Base-by-base conservation (phyloP, 2,329 filamentous ascomycete species). In the Aureobasidium sp. region DNA sequence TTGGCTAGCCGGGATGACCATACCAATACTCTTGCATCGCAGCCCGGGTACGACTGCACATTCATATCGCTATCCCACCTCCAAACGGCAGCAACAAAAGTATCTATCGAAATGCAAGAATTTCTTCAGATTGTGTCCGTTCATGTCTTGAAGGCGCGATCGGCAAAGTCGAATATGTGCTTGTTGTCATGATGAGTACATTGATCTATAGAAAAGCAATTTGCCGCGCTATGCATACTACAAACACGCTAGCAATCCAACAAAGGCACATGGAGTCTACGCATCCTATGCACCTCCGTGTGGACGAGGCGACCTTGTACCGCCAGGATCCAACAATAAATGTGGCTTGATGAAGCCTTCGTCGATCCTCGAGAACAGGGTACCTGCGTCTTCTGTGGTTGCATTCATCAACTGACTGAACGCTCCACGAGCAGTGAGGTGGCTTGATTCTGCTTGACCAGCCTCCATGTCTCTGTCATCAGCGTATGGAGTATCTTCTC, bases 281-380 rank as follows among this genome's bases (percentile, higher is more conserved):
- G 45, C 45, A 48, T 48, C 15, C 53, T 57, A 58, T 29, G 60
- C 39, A n/a, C 60, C 60, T 36, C 60, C 60, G 6, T 56, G 60
- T 9, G 48, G 48, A 31, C 49, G 55, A 34, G 62, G 53, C 34
- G 64, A 63, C 7, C 64, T 63, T 22, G 68, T 29, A 27, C 57
- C 68, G n/a, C 69, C 68, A 0, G 75, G 88, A 75, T 97, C 92
- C 22, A 97, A 82, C 66, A 97, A 75, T 61, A 97, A 77, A 71
- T 87, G 90, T 20, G 93, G 93, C 79, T 97, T 97, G 75, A 97
- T 92, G 73, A 91, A 97, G 64, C 92, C 91, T 75, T 99, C 94
- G 73, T 99, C 94, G 64, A 99, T 79, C 76, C 96, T 92, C 67
- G 87, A 87, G 75, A 99, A 96, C 77, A 95, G 85, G 49, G 89